Base-by-base conservation (phyloP, 805 yeast genomes). In the Candida anglica region DNA sequence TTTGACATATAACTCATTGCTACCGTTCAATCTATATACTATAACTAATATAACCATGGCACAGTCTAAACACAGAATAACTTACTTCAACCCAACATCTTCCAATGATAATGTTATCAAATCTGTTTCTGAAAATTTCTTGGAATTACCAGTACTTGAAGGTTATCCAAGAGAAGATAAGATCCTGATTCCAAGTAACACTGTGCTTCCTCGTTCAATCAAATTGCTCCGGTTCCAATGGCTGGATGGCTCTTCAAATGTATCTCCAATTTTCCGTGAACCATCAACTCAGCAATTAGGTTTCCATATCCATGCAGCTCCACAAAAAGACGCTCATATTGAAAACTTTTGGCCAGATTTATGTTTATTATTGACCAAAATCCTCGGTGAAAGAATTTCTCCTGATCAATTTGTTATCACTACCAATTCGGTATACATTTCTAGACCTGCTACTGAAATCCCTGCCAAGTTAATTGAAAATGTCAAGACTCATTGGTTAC, bases 41-140 rank as follows among this genome's bases (percentile, higher is more conserved):
- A n/a, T n/a, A n/a, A n/a, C n/a, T n/a, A n/a, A n/a, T n/a, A 25
- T n/a, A n/a, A 14, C 14, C 27, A 8, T 25, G 27, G 28, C 33
- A 6, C 30, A 7, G 8, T 13, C 18, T 5, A 27, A 47, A 42
- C 66, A 61, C 28, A 45, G 68, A 41, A 47, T 53, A 11, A 59
- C 68, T 15, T 36, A 60, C 19, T 44, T 49, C 38, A 60, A 60
- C 38, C 60, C 58, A 10, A 41, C 38, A 5, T 21, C 35, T 3
- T 40, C 42, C 17, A 50, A 57, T 32, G 62, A 58, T 30, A 44
- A 41, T 15, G 31, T 60, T 14, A 47, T 62, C 8, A 28, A 41
- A 10, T 23, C 32, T 4, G 38, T 50, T 7, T 40, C 41, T 30
- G 19, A 34, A 6, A 38, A 46, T 1, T 32, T 40, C 25, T 25